Percentiles rank a stretch among this genome's conserved stretches.
phyloP scores from a whole-genome alignment of 768 basidiomycete genomes.

The Nevesoporus exiguus region DNA sequence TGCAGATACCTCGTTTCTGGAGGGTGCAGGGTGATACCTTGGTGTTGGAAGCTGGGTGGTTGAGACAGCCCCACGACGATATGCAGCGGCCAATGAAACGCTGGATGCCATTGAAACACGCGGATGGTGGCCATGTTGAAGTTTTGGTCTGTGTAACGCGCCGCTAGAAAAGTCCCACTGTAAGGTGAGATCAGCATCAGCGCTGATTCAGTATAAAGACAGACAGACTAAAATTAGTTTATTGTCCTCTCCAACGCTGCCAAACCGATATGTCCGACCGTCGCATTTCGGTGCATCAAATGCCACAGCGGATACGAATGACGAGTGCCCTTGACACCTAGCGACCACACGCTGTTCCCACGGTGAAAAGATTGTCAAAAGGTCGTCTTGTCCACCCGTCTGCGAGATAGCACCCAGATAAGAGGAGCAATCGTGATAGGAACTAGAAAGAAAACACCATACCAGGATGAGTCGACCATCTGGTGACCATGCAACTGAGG shows the following conservation, averaged over 20 bases:
- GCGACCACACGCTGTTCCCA: constrained; percentile 94
- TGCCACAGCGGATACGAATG: constrained; percentile 84
- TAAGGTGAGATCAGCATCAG: background rate
- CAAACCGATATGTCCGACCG: constrained; percentile 89
- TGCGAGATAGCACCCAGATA: constrained; percentile 28
- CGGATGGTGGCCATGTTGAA: constrained; percentile 66
- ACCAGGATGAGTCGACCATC: constrained; percentile 92
- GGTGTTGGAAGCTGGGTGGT: constrained; percentile 51
- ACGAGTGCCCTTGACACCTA: constrained; percentile 94
- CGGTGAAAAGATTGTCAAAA: constrained; percentile 91
- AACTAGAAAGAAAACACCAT: constrained; percentile 3
- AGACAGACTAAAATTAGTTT: constrained; percentile 78
- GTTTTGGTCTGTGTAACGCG: constrained; percentile 83
- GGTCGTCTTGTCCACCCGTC: constrained; percentile 97
- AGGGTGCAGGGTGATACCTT: constrained; percentile 84
- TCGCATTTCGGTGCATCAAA: constrained; percentile 91
- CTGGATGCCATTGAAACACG: constrained; percentile 78
- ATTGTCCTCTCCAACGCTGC: constrained; percentile 95
- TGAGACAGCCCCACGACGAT: constrained; percentile 57
- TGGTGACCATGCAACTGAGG: constrained; percentile 91
- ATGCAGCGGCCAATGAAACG: constrained; percentile 64
- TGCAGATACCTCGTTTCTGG: constrained; percentile 83
- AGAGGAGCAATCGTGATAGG: background rate
- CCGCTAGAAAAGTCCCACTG: constrained; percentile 96
- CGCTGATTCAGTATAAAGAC: background rate